Conservation (phyloP, 2,329 filamentous ascomycete species). For the Pseudogymnoascus sp. region DNA sequence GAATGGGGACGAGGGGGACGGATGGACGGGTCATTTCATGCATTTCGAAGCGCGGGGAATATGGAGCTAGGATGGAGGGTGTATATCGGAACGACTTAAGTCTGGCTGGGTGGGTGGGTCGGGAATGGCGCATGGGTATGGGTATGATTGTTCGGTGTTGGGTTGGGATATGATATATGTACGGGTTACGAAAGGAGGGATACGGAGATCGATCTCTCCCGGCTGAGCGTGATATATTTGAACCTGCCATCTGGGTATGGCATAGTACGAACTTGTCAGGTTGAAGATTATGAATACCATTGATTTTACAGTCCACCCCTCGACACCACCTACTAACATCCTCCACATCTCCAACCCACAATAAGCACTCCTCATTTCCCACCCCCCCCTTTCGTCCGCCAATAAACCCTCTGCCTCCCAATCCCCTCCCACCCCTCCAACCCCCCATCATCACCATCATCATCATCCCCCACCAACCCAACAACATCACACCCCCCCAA, state of each 20-base stretch:
- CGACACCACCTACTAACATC: too few species aligned
- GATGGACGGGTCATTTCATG: background rate
- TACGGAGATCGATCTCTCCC: background rate
- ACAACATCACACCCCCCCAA: background rate
- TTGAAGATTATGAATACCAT: too few species aligned
- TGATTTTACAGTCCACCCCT: too few species aligned
- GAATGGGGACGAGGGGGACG: background rate
- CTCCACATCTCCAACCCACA: too few species aligned
- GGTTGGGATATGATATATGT: background rate
- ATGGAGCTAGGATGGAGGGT: background rate
- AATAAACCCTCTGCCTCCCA: background rate
- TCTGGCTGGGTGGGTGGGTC: background rate
- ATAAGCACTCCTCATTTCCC: too few species aligned
- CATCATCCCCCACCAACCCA: background rate
- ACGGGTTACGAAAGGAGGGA: background rate
- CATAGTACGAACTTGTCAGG: too few species aligned
- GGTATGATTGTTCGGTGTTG: background rate
- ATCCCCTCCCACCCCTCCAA: background rate
- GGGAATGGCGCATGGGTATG: background rate
- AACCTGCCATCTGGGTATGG: background rate
- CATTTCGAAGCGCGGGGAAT: background rate
- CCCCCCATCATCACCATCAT: background rate
- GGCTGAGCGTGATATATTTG: background rate
- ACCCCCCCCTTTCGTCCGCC: too few species aligned
- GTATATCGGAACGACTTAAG: background rate